Evolutionary conservation across 208 protist species (phyloP).

Genomic region (Tritrichomonas musculus): DNA sequence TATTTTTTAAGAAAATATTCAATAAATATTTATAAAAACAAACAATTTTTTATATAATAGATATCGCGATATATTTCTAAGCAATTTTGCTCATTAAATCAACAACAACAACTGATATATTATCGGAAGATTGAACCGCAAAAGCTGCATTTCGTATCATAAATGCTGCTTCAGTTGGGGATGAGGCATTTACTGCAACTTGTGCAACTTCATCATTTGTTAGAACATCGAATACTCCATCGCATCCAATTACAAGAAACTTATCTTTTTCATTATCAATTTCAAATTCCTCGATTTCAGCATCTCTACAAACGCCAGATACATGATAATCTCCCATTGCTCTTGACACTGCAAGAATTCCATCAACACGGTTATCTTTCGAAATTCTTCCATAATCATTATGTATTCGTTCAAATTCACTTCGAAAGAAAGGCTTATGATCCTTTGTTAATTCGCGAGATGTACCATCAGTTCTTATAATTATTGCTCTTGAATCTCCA

Average conservation of each 20-base stretch:
- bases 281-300: not conserved
- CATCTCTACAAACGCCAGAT: not conserved
- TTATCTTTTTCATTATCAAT: not conserved
- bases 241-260: not conserved
- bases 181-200: not conserved
- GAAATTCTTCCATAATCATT: not conserved
- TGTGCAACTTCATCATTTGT: not conserved
- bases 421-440: not conserved
- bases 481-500: not conserved
- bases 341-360: not conserved
- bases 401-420: not conserved
- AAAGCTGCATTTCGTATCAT: not conserved
- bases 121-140: not conserved
- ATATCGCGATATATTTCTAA: no score
- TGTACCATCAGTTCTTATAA: not conserved
- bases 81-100: no score
- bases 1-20: no score
- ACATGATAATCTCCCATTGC: not conserved
- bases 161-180: not conserved
- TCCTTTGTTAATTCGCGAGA: not conserved
- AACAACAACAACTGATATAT: constrained; percentile 15
- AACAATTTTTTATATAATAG: no score
- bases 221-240: constrained; percentile 13
- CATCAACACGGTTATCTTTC: not conserved
- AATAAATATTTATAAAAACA: no score